Base-by-base conservation (phyloP, 331 rosid genomes). In the Quercus phellos region DNA sequence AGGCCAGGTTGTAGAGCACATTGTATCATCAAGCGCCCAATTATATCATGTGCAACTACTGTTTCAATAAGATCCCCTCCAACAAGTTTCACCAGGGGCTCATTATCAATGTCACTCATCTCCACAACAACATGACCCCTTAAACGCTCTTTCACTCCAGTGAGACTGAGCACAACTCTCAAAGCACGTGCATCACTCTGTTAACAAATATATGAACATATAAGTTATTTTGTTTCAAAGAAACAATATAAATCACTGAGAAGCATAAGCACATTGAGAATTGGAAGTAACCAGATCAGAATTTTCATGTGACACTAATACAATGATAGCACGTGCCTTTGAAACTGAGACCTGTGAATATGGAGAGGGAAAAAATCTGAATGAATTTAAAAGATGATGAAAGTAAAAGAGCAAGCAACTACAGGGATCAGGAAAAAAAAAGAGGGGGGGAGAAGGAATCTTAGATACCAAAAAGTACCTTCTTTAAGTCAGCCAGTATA, bases 1-100 rank as follows among this genome's bases (percentile, higher is more conserved):
- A 94, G 98, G 79, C 98, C 98, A 22, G 99, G 99, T 80, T 94
- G 99, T 60, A 94, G 87, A 85, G 99, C 99, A 80, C 99, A 94
- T 82, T 94, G 97, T 85, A 94, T 94, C 99, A 94, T 94, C 78
- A 94, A 82, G 75, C 98, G 97, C 51, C 98, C 98, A 86, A 94
- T 94, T 77, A 94, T 97, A 84, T 94, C 99, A 85, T 94, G 99
- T 55, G 99, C 99, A 72, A 94, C 99, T 79, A 94, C 99, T 38
- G 99, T 92, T 92, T 94, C 97, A 84, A 88, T 92, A 78, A 92
- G 95, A 73, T 87, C 97, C 75, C 97, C 99, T 32, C 99, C 99
- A 54, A 94, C 99, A 78, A 92, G 97, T 91, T 94, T 92, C 78
- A 94, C 99, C 38, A 94, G 83, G 68, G 97, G 99, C 84, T 94